phyloP scores from a whole-genome alignment of 2,329 filamentous ascomycete genomes.

The Exophiala sp. region DNA sequence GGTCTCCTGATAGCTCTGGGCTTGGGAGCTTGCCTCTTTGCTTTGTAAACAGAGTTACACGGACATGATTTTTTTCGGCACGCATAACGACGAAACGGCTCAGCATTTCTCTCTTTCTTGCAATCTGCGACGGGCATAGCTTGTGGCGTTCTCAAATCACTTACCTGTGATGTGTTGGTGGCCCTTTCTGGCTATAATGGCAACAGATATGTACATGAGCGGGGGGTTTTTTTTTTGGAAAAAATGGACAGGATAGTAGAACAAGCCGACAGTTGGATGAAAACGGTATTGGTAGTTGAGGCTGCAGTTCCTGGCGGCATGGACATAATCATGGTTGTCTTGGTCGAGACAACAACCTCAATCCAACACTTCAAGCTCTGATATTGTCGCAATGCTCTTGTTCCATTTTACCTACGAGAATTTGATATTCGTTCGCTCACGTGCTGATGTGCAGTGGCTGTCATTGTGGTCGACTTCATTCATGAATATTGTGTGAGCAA shows the following conservation, averaged over 20 bases:
- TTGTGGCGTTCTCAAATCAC: constrained; percentile 16
- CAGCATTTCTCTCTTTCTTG: constrained; percentile 25
- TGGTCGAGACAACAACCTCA: too few species aligned
- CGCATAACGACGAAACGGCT: constrained; percentile 24
- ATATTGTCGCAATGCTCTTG: too few species aligned
- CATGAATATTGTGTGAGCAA: too few species aligned
- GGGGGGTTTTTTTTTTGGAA: not conserved
- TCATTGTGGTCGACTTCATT: too few species aligned
- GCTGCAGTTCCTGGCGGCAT: too few species aligned
- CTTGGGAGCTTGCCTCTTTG: constrained; percentile 14
- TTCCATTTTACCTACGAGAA: too few species aligned
- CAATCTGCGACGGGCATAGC: constrained; percentile 25
- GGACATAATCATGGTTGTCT: too few species aligned
- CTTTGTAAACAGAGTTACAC: constrained; percentile 7
- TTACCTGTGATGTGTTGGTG: not conserved
- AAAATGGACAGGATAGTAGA: not conserved
- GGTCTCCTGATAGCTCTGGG: constrained; percentile 6
- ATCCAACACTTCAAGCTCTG: too few species aligned
- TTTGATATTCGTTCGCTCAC: too few species aligned
- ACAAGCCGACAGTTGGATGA: not conserved
- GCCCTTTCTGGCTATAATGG: not conserved
- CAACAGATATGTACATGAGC: constrained; percentile 13
- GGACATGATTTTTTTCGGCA: constrained; percentile 13
- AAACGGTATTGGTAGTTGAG: not conserved
- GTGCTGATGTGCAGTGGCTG: too few species aligned